Conservation (phyloP, 2,329 filamentous ascomycete species). For the Penicillium sp. region DNA sequence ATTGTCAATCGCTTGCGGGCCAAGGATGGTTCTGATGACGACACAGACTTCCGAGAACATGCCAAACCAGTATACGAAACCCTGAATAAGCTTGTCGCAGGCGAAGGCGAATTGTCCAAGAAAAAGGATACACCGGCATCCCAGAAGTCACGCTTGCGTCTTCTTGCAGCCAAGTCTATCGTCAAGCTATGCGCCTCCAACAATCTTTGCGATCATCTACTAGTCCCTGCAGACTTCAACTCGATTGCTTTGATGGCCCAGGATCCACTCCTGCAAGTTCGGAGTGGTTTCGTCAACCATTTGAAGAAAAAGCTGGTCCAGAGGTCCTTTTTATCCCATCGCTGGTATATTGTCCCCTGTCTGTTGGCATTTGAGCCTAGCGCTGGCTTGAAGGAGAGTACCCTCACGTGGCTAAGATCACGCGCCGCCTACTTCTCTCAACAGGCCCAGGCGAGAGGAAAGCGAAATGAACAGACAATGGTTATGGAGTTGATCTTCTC, state of each 20-base stretch:
- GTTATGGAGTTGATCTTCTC: conserved; percentile 81
- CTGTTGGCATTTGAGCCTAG: conserved; percentile 89
- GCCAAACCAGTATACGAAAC: conserved; percentile 75
- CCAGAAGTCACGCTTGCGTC: conserved; percentile 79
- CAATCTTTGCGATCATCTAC: conserved; percentile 71
- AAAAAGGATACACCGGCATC: conserved; percentile 73
- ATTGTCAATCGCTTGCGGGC: conserved; percentile 83
- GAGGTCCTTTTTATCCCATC: conserved; percentile 71
- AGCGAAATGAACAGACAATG: conserved; percentile 57
- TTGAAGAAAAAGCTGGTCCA: conserved; percentile 71
- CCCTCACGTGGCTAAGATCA: conserved; percentile 87
- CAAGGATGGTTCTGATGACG: conserved; percentile 54
- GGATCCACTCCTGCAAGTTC: conserved; percentile 73
- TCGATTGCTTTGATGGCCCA: conserved; percentile 79
- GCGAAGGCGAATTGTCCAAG: conserved; percentile 80
- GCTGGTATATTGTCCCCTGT: conserved; percentile 91
- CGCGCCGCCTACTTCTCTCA: conserved; percentile 69
- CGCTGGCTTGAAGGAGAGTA: conserved; percentile 70
- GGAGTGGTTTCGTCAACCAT: conserved; percentile 77
- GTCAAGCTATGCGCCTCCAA: conserved; percentile 83
- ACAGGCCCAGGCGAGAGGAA: conserved; percentile 40
- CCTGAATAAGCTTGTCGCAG: conserved; percentile 73
- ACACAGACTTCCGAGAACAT: conserved; percentile 52
- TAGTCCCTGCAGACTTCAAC: conserved; percentile 78
- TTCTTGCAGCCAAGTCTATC: conserved; percentile 77